These are phyloP conservation scores for Byssochlamys sp. DNA, from an alignment of 2,329 filamentous ascomycete genomes.

Conservation along the genomic window DNA sequence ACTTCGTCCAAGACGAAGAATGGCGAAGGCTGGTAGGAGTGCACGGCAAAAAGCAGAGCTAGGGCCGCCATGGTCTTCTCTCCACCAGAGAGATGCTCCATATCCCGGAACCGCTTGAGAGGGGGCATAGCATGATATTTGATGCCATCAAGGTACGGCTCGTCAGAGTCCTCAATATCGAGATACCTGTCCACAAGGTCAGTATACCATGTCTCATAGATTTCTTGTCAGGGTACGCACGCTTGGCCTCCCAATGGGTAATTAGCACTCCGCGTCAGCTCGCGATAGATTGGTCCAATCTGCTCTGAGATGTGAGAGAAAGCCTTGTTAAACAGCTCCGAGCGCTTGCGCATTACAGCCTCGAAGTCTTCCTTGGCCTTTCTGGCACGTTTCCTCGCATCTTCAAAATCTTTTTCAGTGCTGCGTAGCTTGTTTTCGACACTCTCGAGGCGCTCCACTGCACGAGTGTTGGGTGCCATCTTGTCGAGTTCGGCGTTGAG, in stretches of 20 bases:
- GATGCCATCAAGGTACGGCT: slow-evolving; percentile 88
- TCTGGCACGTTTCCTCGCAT: slow-evolving; percentile 64
- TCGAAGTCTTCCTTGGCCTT: slow-evolving; percentile 75
- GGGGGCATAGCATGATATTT: slow-evolving; percentile 99
- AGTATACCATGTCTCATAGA: slow-evolving; percentile 1
- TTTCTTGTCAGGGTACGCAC: slow-evolving; percentile 21
- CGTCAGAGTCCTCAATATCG: slow-evolving; percentile 90
- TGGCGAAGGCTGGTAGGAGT: slow-evolving; percentile 87
- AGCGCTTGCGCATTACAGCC: slow-evolving; percentile 68
- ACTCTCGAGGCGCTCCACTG: slow-evolving; percentile 78
- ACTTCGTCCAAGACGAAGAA: slow-evolving; percentile 99
- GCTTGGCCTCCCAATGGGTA: slow-evolving; percentile 83
- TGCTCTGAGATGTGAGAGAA: slow-evolving; percentile 92
- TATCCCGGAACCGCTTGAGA: slow-evolving; percentile 94
- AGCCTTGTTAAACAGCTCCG: slow-evolving; percentile 87
- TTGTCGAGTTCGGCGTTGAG: slow-evolving; percentile 78
- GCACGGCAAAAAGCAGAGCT: slow-evolving; percentile 91
- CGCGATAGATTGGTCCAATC: slow-evolving; percentile 87
- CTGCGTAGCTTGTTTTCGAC: slow-evolving; percentile 73
- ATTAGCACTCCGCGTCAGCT: slow-evolving; percentile 79
- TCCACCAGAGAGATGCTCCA: slow-evolving; percentile 94
- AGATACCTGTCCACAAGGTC: slow-evolving; percentile 51
- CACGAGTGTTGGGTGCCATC: slow-evolving; percentile 92
- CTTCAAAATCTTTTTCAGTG: slow-evolving; percentile 82
- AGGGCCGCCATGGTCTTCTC: slow-evolving; percentile 98